Base-by-base conservation (phyloP, 805 yeast genomes). In the Clavispora vitiphila region DNA sequence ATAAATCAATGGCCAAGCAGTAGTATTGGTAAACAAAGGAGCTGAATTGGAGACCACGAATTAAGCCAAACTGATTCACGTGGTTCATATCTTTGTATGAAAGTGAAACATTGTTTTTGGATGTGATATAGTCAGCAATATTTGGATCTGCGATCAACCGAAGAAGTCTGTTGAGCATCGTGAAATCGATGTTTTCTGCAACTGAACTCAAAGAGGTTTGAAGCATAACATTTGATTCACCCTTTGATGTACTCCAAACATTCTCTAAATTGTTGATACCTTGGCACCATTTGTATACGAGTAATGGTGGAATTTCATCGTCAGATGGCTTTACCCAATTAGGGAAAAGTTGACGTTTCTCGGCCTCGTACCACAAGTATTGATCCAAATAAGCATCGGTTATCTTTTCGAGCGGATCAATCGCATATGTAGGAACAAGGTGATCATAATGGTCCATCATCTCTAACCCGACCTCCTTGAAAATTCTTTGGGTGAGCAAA, bases 251-350 rank as follows among this genome's bases (percentile, higher is more conserved):
- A 38, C 82, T 80, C 99, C 99, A 93, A 1, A 91, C 83, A 26
- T 79, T 68, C 9, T 77, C 65, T 40, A 89, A 61, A 50, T 88
- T 87, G 58, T 88, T 91, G 36, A 93, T 72, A 11, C 96, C 96
- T 55, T 86, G 95, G 54, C 88, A 81, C 96, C 96, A 93, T 57
- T 90, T 91, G 64, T 91, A 89, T 1, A 86, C 95, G 46, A 91
- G 68, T 24, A 90, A 62, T 0, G 96, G 99, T 0, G 98, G 95
- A 18, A 93, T 83, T 61, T 93, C 99, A 22, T 86, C 76, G 54
- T 93, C 99, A 51, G 86, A 80, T 8, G 99, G 99, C 58, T 93
- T 93, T 30, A 93, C 75, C 99, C 99, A 93, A 58, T 82, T 83
- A 4, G 99, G 99, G 64, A 93, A 93, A 21, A 93, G 63, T 7